phyloP scores from a whole-genome alignment of 495 filamentous ascomycete species.

The Delitschia confertaspora region DNA sequence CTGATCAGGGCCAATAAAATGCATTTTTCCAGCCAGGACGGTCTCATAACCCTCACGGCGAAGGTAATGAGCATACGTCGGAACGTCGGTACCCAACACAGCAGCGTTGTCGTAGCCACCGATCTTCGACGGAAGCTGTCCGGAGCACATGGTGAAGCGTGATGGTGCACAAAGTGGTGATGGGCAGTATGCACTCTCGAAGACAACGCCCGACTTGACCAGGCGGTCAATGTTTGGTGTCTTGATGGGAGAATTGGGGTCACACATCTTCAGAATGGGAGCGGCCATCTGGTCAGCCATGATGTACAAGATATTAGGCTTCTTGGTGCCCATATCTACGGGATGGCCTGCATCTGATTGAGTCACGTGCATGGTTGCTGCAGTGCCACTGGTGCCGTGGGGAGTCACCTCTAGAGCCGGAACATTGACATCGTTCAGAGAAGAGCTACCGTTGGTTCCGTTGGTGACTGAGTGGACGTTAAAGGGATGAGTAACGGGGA shows the following conservation, averaged over 20 bases:
- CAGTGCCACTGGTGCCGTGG: no score
- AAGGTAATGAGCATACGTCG: constrained; percentile 83
- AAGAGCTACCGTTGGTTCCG: no score
- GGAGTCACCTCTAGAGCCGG: no score
- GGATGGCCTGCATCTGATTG: no score
- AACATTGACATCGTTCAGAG: no score
- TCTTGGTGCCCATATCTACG: constrained; percentile 20
- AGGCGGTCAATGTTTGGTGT: constrained; percentile 80
- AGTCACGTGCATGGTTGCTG: no score
- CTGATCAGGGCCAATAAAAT: constrained; percentile 82
- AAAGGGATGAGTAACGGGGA: no score
- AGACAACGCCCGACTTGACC: constrained; percentile 67
- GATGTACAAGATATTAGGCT: constrained; percentile 74
- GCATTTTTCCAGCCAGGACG: constrained; percentile 88
- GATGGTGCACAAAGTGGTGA: constrained; percentile 82
- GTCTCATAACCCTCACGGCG: constrained; percentile 80
- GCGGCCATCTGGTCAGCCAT: constrained; percentile 92
- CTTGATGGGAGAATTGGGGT: constrained; percentile 68
- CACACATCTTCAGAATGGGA: constrained; percentile 73
- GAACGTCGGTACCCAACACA: constrained; percentile 61
- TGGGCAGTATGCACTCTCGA: constrained; percentile 83
- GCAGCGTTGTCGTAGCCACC: constrained; percentile 81
- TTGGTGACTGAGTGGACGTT: no score
- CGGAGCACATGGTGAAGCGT: constrained; percentile 81
- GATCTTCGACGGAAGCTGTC: constrained; percentile 77